Evolutionary conservation across 1,139 yeast species (phyloP), one percentile per base, ranked within the genome.

Genomic region (Yamadazyma blattariae): DNA sequence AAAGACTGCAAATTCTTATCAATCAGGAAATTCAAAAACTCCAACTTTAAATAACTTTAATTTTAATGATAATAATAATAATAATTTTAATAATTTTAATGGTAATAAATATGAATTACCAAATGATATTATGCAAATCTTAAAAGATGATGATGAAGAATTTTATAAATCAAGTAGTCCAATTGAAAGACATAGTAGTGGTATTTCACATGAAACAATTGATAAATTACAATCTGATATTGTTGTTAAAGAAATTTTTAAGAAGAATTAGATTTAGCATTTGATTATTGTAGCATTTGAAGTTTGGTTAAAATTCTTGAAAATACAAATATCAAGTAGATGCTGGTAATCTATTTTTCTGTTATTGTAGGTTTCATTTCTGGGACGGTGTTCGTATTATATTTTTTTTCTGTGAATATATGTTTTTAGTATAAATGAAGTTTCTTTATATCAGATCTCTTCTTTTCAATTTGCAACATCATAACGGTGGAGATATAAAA

Each of bases 71-170:
- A 5, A 17, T 17, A 17, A 17, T 17, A 17, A 17, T 17, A 17
- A 17, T 17, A 7, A 7, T 17, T 5, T 7, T 5, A 24, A 27
- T 11, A 32, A 33, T 20, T 16, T 17, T 14, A 19, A 13, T 13
- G 18, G 18, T 30, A 13, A 23, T n/a, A 18, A 27, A 5, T 22
- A 18, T 17, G n/a, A 12, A 9, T 14, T 45, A 24, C 50, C 50
- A 2, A 21, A 36, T 11, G 47, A 45, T 29, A 40, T 46, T 15
- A 30, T 44, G 14, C 41, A 42, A 11, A 42, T 46, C 4, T 42
- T 46, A 16, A 32, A 36, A n/a, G 30, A 31, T 15, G 48, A 39
- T 23, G 19, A 17, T 17, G 19, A 7, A 5, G 19, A 17, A 17
- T 17, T 17, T 17, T 5, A 17, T 17, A 7, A 17, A 5, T 5